A percentile compares a stretch with the other conserved stretches of the same genome.
These are phyloP conservation scores for Citrus sinensis DNA, from an alignment of 345 rosid species.

Conservation along the genomic window DNA sequence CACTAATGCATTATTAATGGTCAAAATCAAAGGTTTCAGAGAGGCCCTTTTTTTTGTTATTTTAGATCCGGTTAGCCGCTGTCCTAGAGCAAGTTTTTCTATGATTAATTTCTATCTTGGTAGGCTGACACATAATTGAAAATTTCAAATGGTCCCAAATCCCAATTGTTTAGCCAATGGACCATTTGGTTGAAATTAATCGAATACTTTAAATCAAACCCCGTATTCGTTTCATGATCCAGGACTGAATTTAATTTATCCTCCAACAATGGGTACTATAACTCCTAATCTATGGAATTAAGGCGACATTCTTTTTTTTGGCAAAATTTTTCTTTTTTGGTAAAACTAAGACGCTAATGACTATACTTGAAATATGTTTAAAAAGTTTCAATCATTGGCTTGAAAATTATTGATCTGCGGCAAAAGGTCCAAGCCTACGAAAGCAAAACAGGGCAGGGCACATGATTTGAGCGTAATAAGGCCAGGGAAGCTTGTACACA, in stretches of 20 bases:
- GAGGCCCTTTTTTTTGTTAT: background rate
- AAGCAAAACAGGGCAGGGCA: conserved; percentile 9
- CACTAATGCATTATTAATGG: background rate
- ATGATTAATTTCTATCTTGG: background rate
- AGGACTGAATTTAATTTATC: background rate
- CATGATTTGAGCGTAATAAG: conserved; percentile 12
- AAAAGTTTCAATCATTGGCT: too few relatives aligned
- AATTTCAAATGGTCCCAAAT: conserved; percentile 17
- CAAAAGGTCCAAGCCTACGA: too few relatives aligned
- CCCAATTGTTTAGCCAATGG: conserved; percentile 4
- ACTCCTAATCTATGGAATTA: background rate
- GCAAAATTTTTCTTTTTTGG: too few relatives aligned
- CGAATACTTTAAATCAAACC: background rate
- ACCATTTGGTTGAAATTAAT: conserved; percentile 11
- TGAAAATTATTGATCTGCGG: too few relatives aligned
- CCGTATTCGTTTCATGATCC: background rate
- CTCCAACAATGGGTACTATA: background rate
- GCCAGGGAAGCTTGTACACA: background rate
- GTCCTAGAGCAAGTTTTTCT: background rate
- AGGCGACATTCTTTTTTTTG: background rate
- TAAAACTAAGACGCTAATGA: too few relatives aligned
- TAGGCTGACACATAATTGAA: background rate
- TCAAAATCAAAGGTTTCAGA: background rate
- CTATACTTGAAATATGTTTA: too few relatives aligned
- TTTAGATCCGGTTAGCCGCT: background rate